Evolutionary conservation across 2,329 filamentous ascomycete species (phyloP), one percentile per base, ranked within the genome.

Genomic region (Scedosporium minutisporum): DNA sequence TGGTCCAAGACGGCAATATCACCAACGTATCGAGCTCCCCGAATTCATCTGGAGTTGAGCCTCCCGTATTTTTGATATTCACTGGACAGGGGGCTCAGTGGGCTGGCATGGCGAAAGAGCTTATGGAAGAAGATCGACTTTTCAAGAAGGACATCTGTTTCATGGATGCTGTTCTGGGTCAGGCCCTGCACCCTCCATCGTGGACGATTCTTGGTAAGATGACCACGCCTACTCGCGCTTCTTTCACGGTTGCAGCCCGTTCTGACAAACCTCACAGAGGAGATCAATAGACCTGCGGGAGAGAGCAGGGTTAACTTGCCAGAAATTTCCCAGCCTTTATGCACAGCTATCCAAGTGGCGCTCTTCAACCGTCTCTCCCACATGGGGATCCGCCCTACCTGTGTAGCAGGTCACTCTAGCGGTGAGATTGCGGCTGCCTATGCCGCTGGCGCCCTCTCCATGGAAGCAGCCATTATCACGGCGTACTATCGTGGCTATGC

Each of bases 371-470:
- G 82, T 2, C 69, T 83, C 1, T 57, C 71, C 25, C 75, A 75
- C 2, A 80, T 75, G 73, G 73, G 72, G 1, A 69, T 82, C 23
- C 65, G 63, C 6, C 76, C 78, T 0, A 57, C 66, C 0, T 72
- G 70, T 4, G 77, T 80, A 0, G 69, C 73, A 3, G 78, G 80
- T 1, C 80, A 82, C 66, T 81, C 78, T 0, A 75, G 71, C 57
- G 80, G 80, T 14, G 80, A 82, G 63, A 80, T 82, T 33, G 77
- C 68, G 1, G 79, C 78, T 4, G 79, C 80, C 0, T 81, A 77
- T 62, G 73, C 77, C 0, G 68, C 75, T 0, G 67, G 66, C 4
- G 63, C 62, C 1, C 18, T 72, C n/a, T 65, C 68, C 1, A 57
- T 68, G 44, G 68, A 67, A 6, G 68, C 74, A 21, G 66, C 67